Base-by-base conservation (phyloP, 2,329 filamentous ascomycete genomes). In the Clonostachys rhizophaga region DNA sequence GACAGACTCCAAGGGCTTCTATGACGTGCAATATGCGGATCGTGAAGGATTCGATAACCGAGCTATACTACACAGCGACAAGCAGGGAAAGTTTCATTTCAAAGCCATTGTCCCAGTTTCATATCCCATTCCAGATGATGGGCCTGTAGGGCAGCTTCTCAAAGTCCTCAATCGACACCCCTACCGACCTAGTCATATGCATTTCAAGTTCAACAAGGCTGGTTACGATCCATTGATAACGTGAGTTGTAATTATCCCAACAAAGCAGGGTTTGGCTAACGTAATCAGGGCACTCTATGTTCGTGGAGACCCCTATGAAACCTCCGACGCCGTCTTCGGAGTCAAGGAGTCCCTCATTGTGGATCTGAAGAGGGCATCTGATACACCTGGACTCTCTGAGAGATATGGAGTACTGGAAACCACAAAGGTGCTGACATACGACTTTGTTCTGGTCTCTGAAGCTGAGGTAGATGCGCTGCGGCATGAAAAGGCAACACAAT, bases 161-260 rank as follows among this genome's bases (percentile, higher is more conserved):
- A 69, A 71, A 62, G 64, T 69, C 60, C 62, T 92, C 57, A 74
- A 77, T 33, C 71, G 88, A 30, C 88, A 92, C 68, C 83, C 83
- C 50, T 91, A 83, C 71, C 70, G 89, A 45, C 89, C 89, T 3
- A 80, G 83, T 30, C 88, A 92, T 66, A 79, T 91, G 73, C 88
- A 92, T 66, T 92, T 92, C 59, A 94, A 94, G 87, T 91, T 95
- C 68, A 81, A 84, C 60, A 91, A 89, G 72, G 66, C 74, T 34
- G 87, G 87, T 0, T 91, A 79, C 70, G 89, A 95, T 70, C 80
- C 86, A 61, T 66, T 95, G 58, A 86, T 94, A 60, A 95, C 89
- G 87, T 91, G 72, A 17, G 44, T 20, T 14, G 13, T 42, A 12
- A 41, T 24, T 24, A 24, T 24, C 24, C 24, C 7, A 24, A 24